Evolutionary conservation across 371 early-diverging fungal species (phyloP).

Genomic region (Apophysomyces ossiformis): DNA sequence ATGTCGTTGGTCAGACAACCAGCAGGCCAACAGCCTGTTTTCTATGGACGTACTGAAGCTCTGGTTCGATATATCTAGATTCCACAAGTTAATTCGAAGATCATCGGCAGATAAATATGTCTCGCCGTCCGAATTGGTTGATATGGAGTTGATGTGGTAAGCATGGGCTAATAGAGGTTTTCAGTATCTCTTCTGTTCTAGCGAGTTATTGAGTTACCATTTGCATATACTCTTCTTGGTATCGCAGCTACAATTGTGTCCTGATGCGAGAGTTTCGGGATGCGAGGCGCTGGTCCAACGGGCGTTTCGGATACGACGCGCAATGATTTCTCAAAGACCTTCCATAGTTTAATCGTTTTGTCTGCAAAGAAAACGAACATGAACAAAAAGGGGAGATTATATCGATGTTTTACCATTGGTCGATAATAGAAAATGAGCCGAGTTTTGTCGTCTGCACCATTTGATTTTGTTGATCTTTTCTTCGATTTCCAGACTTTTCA

Average conservation of each 20-base stretch:
- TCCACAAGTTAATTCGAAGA: slow-evolving; percentile 93
- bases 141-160: slow-evolving; percentile 95
- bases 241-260: slow-evolving; percentile 87
- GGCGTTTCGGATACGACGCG: slow-evolving; percentile 80
- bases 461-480: slow-evolving; percentile 96
- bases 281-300: slow-evolving; percentile 49
- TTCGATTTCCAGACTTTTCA: slow-evolving; percentile 94
- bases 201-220: slow-evolving; percentile 41
- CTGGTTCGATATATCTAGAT: slow-evolving; percentile 85
- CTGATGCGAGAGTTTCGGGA: slow-evolving; percentile 79
- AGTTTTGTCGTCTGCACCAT: slow-evolving; percentile 83
- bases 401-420: slow-evolving; percentile 72
- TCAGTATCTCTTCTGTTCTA: neutral
- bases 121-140: slow-evolving; percentile 89
- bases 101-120: slow-evolving; percentile 95
- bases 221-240: slow-evolving; percentile 83
- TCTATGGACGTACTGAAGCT: slow-evolving; percentile 63
- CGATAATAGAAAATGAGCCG: slow-evolving; percentile 89
- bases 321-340: slow-evolving; percentile 85
- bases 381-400: neutral
- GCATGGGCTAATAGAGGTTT: slow-evolving; percentile 71
- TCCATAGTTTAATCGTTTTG: slow-evolving; percentile 95
- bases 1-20: slow-evolving; percentile 4
- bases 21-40: neutral
- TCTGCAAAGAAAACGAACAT: slow-evolving; percentile 47